A percentile compares a stretch with the other conserved stretches of the same genome.
Evolutionary conservation across 176 grass and related monocot species (phyloP).

Genomic region (Panicum miliaceum): DNA sequence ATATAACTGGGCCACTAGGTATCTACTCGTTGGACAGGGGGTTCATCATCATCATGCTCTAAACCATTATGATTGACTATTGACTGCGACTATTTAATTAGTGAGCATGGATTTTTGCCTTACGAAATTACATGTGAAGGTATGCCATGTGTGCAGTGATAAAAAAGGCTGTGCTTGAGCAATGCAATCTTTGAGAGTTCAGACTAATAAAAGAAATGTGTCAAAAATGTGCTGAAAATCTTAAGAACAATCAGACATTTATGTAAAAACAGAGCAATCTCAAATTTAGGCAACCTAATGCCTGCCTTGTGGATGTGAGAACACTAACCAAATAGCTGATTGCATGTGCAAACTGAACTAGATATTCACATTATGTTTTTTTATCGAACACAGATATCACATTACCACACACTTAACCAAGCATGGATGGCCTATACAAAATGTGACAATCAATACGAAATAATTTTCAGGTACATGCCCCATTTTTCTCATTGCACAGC

Average conservation of each 20-base stretch:
- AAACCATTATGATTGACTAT: not conserved
- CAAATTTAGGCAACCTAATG: not conserved
- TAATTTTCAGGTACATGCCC: not conserved
- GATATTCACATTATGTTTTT: not conserved
- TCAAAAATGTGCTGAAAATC: not conserved
- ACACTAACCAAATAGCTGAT: not conserved
- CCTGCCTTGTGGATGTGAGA: not conserved
- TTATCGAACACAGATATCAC: not conserved
- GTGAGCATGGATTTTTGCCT: not conserved
- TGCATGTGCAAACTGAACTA: not conserved
- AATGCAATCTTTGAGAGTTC: not conserved
- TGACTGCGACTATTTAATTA: not conserved
- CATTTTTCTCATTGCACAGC: not conserved
- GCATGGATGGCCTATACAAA: not conserved
- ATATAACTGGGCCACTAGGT: not conserved
- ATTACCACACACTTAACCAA: not conserved
- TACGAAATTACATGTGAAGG: slow-evolving; percentile 5
- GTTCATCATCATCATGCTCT: not conserved
- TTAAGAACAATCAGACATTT: not conserved
- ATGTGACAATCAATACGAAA: not conserved
- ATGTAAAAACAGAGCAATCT: not conserved
- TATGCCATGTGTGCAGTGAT: not conserved
- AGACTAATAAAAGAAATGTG: not conserved
- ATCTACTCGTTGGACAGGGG: not conserved
- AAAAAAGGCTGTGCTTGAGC: not conserved